These are phyloP conservation scores for Nevesoporus exiguus DNA, from an alignment of 768 basidiomycete genomes.

Conservation along the genomic window DNA sequence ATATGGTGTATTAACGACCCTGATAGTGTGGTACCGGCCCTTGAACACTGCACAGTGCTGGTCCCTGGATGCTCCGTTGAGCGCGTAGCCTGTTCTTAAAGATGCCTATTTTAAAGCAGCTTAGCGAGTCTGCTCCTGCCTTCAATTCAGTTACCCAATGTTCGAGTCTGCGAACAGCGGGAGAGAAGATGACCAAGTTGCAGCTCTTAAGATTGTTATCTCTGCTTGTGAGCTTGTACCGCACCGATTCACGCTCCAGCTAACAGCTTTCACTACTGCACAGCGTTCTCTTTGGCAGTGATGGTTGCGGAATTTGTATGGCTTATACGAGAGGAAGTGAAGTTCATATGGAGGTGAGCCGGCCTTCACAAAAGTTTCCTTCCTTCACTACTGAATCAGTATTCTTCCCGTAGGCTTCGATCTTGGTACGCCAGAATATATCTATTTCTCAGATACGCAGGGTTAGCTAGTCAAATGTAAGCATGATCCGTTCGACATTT, in stretches of 20 bases:
- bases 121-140: neutral
- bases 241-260: neutral
- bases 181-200: neutral
- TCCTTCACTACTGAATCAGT: neutral
- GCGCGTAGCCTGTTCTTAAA: neutral
- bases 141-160: neutral
- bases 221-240: neutral
- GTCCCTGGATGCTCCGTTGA: neutral
- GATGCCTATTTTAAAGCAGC: neutral
- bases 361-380: neutral
- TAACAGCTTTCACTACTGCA: neutral
- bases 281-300: neutral
- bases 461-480: constrained; percentile 20
- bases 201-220: neutral
- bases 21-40: neutral
- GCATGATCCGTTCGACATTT: neutral
- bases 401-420: constrained; percentile 6
- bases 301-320: constrained; percentile 17
- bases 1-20: neutral
- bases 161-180: neutral
- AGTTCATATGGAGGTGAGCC: constrained; percentile 21
- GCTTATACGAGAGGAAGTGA: constrained; percentile 10
- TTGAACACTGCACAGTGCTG: too few relatives aligned
- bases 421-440: constrained; percentile 11
- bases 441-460: constrained; percentile 16